phyloP scores from a whole-genome alignment of 305 asterid genomes.

The Caryopteris hybrid region DNA sequence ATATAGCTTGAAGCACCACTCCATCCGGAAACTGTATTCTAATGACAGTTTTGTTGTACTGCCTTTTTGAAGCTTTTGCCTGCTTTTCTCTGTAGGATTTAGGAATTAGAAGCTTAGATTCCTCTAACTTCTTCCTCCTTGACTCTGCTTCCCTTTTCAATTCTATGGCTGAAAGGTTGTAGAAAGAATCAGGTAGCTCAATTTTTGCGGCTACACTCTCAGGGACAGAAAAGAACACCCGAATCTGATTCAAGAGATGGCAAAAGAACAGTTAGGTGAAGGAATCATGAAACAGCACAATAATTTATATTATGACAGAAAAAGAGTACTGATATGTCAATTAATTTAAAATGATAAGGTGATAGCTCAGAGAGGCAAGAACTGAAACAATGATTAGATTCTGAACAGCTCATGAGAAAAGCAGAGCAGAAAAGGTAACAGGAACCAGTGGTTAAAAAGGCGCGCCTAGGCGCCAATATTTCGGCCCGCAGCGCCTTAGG shows the following conservation, averaged over 20 bases:
- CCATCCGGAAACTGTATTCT: slow-evolving; percentile 92
- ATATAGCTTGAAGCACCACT: slow-evolving; percentile 81
- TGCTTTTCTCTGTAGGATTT: slow-evolving; percentile 84
- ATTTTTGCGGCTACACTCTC: slow-evolving; percentile 84
- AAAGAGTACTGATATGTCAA: background rate
- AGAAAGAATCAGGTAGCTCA: slow-evolving; percentile 81
- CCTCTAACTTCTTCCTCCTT: slow-evolving; percentile 76
- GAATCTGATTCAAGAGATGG: slow-evolving; percentile 37
- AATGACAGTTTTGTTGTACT: slow-evolving; percentile 62
- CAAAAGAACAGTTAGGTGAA: slow-evolving; percentile 10
- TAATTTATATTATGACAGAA: background rate
- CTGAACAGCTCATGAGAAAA: background rate
- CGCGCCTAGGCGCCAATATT: too few species aligned
- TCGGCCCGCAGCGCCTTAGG: too few species aligned
- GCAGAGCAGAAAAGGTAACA: slow-evolving; percentile 6
- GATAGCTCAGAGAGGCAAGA: background rate
- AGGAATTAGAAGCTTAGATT: slow-evolving; percentile 86
- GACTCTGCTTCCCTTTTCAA: slow-evolving; percentile 71
- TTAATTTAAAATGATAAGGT: background rate
- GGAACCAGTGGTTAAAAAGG: too few species aligned
- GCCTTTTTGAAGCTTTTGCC: slow-evolving; percentile 72
- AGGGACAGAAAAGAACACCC: slow-evolving; percentile 83
- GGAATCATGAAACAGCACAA: background rate
- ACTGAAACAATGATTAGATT: background rate
- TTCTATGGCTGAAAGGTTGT: slow-evolving; percentile 68